A percentile compares a stretch with the other conserved stretches of the same genome.
phyloP scores from a whole-genome alignment of 2,329 filamentous ascomycete species.

The Parasarocladium wereldwijsianum region DNA sequence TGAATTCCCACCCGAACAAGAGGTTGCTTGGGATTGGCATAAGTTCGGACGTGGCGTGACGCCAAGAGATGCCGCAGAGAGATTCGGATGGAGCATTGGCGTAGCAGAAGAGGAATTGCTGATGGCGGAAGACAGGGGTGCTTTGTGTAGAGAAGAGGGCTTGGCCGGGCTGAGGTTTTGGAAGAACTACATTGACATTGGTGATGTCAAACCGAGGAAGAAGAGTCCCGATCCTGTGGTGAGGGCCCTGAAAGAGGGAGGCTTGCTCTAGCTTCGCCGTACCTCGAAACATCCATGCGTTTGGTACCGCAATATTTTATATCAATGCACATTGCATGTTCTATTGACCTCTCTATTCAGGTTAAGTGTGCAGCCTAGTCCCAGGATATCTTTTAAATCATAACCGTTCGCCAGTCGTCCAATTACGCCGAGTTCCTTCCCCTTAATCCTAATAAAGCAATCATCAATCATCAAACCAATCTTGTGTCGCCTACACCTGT shows the following conservation, averaged over 20 bases:
- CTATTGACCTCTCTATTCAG: neutral
- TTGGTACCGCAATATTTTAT: neutral
- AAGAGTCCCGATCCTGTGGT: slow-evolving; percentile 23
- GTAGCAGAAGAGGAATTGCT: slow-evolving; percentile 91
- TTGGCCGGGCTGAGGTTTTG: slow-evolving; percentile 88
- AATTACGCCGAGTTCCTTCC: too few species aligned
- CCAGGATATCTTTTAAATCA: too few species aligned
- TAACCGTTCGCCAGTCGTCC: too few species aligned
- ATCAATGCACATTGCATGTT: neutral
- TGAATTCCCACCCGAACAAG: slow-evolving; percentile 45
- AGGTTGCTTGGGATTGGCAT: slow-evolving; percentile 61
- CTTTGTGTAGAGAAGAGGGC: slow-evolving; percentile 78
- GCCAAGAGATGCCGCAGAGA: slow-evolving; percentile 74
- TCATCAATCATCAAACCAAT: neutral
- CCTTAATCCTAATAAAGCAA: too few species aligned
- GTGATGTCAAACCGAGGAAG: slow-evolving; percentile 14
- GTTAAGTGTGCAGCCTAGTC: too few species aligned
- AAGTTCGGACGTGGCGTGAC: slow-evolving; percentile 74
- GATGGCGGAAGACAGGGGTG: slow-evolving; percentile 88
- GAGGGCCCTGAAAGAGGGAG: slow-evolving; percentile 27
- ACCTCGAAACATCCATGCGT: neutral
- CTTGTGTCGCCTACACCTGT: slow-evolving; percentile 25
- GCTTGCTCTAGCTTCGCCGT: slow-evolving; percentile 17
- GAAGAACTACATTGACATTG: slow-evolving; percentile 57
- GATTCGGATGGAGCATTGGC: slow-evolving; percentile 93